Base-by-base conservation (phyloP, 352 stramenopile genomes). In the Pythium apleroticum region DNA sequence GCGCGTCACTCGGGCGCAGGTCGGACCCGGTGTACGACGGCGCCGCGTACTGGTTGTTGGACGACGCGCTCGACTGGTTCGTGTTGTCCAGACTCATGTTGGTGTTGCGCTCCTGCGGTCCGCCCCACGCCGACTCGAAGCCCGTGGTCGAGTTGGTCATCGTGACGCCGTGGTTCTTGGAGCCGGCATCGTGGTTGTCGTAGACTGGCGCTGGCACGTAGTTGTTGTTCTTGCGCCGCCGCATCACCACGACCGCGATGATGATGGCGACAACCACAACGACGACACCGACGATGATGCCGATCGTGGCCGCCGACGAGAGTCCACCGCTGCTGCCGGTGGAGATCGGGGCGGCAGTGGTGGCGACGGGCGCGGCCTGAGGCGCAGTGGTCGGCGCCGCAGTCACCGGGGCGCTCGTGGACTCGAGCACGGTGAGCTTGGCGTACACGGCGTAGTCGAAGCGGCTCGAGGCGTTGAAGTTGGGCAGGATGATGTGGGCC, bases 181-280 rank as follows among this genome's bases (percentile, higher is more conserved):
- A 69, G 20, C 49, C 45, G 1, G 25, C 56, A 6, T 37, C 35
- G n/a, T 37, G 30, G n/a, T 25, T 50, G 14, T 88, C 81, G 35
- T 87, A 81, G 10, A 80, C 59, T 15, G 81, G 79, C 2, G 81
- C 77, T 1, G 78, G 75, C 33, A 77, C 71, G 67, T 90, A 90
- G 15, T 48, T 41, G 19, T 22, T 59, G 54, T 55, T 53, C 22
- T 56, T 71, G 20, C 80, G 74, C 3, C 76, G 78, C 33, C 68
- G 69, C 15, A 77, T 62, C 19, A 86, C 69, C 19, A 84, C 35
- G 4, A 69, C 70, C 15, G 75, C 65, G n/a, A 83, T 72, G 15
- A 80, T 48, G 10, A 87, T n/a, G 8, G 68, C 78, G 19, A 77
- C 70, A 0, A 87, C 63, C 8, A 86, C 56, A 30, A 89, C 73